A percentile compares a stretch with the other conserved stretches of the same genome.
These are phyloP conservation scores for Oxyria digyna DNA, from an alignment of 148 eudicot genomes.

Conservation along the genomic window DNA sequence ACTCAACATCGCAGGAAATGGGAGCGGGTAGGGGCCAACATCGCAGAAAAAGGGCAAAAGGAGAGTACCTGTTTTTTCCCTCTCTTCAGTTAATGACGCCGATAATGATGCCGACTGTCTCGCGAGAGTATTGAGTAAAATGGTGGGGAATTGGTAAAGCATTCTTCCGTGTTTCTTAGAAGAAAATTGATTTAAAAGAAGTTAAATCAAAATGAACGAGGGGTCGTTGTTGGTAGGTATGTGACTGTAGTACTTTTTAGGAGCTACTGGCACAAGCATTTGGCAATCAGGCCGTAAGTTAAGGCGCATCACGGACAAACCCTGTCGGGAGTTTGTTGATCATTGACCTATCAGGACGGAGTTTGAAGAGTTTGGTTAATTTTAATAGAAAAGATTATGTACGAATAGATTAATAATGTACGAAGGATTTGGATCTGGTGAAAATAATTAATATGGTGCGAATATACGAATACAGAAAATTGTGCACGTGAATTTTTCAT, in stretches of 20 bases:
- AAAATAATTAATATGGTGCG: too few relatives aligned
- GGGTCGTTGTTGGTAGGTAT: not conserved
- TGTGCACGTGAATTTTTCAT: too few relatives aligned
- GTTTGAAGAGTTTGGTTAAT: too few relatives aligned
- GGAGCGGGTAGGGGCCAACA: constrained; percentile 2
- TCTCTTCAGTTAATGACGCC: not conserved
- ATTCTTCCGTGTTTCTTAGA: not conserved
- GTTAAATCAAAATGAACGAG: not conserved
- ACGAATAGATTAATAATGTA: too few relatives aligned
- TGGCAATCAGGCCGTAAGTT: constrained; percentile 1
- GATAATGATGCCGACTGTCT: constrained; percentile 1
- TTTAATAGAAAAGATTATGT: too few relatives aligned
- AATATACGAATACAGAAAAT: too few relatives aligned
- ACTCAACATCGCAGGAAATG: not conserved
- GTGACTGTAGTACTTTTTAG: not conserved
- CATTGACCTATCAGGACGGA: too few relatives aligned
- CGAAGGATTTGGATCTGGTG: too few relatives aligned
- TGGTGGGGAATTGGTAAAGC: not conserved
- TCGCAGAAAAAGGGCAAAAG: constrained; percentile 2
- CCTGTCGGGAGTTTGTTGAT: too few relatives aligned
- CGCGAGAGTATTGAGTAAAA: too few relatives aligned
- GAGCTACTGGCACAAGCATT: not conserved
- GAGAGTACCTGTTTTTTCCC: not conserved
- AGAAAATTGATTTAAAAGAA: too few relatives aligned
- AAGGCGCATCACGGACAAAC: constrained; percentile 3